phyloP scores from a whole-genome alignment of 768 basidiomycete species.

The Rhodotorula paludigena region DNA sequence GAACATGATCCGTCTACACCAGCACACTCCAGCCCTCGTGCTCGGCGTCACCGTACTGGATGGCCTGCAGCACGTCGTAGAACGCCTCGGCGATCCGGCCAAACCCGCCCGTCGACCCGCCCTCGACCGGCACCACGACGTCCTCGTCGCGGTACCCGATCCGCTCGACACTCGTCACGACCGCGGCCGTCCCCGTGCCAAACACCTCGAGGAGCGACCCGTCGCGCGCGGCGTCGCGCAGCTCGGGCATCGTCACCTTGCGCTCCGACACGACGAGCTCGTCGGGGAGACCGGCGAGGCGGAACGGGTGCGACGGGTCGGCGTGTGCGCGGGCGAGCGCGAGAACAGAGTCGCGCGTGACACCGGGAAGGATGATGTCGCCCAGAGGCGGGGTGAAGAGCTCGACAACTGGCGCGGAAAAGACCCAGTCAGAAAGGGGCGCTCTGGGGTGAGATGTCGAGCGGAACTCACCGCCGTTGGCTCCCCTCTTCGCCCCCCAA shows the following conservation, averaged over 20 bases:
- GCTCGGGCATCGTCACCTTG: conserved; percentile 56
- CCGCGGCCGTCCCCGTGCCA: conserved; percentile 71
- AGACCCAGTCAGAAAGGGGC: not conserved
- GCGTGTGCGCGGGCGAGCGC: conserved; percentile 63
- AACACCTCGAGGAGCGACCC: conserved; percentile 77
- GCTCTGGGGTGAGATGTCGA: not conserved
- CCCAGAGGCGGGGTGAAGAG: conserved; percentile 81
- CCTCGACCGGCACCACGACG: conserved; percentile 46
- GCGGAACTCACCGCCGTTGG: conserved; percentile 24
- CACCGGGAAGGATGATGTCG: conserved; percentile 81
- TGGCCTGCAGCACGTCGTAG: conserved; percentile 18
- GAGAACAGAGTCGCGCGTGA: conserved; percentile 75
- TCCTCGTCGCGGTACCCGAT: conserved; percentile 68
- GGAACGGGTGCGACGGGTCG: conserved; percentile 41
- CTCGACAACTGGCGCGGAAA: conserved; percentile 55
- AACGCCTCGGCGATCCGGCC: conserved; percentile 21
- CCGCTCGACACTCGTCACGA: conserved; percentile 65
- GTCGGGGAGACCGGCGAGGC: conserved; percentile 51
- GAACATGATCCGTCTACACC: not conserved
- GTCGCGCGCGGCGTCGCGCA: conserved; percentile 52
- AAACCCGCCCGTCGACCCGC: conserved; percentile 5
- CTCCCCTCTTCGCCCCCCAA: conserved; percentile 60
- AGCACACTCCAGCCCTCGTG: conserved; percentile 3
- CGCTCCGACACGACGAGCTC: conserved; percentile 57
- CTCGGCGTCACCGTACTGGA: conserved; percentile 17